These are phyloP conservation scores for Suillus occidentalis DNA, from an alignment of 768 basidiomycete species.

Conservation along the genomic window DNA sequence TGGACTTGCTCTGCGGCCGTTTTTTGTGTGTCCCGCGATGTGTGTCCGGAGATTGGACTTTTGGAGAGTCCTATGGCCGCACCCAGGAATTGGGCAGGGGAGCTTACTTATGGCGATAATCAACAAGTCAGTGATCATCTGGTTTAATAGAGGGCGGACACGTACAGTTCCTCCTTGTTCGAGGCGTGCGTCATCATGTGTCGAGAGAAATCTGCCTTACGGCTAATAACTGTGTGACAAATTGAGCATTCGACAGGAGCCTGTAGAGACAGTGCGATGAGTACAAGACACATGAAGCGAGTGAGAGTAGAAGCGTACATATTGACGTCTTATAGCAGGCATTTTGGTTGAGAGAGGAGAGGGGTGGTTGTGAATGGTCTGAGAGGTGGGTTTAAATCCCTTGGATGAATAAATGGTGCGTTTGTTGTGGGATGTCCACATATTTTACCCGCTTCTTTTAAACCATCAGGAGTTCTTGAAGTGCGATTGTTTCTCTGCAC, in stretches of 20 bases:
- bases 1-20: no score
- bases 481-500: conserved; percentile 28
- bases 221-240: conserved; percentile 20
- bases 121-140: conserved; percentile 2
- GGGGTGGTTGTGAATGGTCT: background rate
- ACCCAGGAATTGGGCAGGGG: conserved; percentile 22
- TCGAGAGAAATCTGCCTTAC: conserved; percentile 27
- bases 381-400: background rate
- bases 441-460: conserved; percentile 20
- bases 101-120: conserved; percentile 19
- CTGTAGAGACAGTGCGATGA: conserved; percentile 8
- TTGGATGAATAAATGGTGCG: conserved; percentile 1
- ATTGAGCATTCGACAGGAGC: conserved; percentile 9
- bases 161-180: conserved; percentile 28
- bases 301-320: conserved; percentile 11
- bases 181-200: conserved; percentile 26
- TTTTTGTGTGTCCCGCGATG: conserved; percentile 21
- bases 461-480: conserved; percentile 15
- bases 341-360: conserved; percentile 7
- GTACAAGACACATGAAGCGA: background rate
- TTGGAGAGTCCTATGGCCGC: conserved; percentile 26
- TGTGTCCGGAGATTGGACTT: conserved; percentile 27
- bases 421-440: conserved; percentile 7
- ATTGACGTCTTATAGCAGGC: background rate
- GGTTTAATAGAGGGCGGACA: background rate